Evolutionary conservation across 2,329 filamentous ascomycete species (phyloP), one percentile per base, ranked within the genome.

Genomic region (Penicillium sp.): DNA sequence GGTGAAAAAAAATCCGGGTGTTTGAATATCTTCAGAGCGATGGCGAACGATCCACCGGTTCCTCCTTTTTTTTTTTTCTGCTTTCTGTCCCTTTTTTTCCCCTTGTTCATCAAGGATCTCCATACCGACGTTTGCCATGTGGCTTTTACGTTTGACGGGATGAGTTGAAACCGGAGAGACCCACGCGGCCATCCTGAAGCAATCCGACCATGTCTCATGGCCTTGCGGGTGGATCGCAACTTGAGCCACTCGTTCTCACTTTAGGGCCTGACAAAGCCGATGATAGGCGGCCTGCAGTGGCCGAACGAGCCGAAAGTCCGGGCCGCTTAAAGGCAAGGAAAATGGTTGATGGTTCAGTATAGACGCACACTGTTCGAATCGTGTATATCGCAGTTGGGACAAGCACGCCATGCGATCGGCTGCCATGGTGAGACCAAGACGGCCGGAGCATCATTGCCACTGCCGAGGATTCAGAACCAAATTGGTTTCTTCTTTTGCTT

Each of bases 161-260:
- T 18, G 25, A 43, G 18, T 46, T 49, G 51, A 54, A 49, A 54
- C 49, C 46, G 27, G 34, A 37, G 46, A 11, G 51, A 54, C 51
- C 54, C 54, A 56, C 51, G 47, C 40, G 51, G 46, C 43, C 39
- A 49, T 35, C 51, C 51, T 54, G 49, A 53, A 48, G 43, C 42
- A 50, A 48, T 50, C 39, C 42, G 35, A 34, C 33, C 27, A 40
- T 6, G 36, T 29, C 37, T 44, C 46, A 40, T 28, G 36, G 29
- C 29, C 11, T 35, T 26, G 25, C 3, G 38, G 9, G 35, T 38
- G 43, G 43, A 45, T 32, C 43, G 8, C 24, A 13, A 27, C 24
- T 11, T 28, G 8, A 24, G 24, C 42, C 33, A 37, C 18, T 27
- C 8, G 26, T 25, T 24, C n/a, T 4, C 33, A 25, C 13, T 32